Percentiles rank a stretch among this genome's conserved stretches.
These are phyloP conservation scores for Diaporthe sp. DNA, from an alignment of 2,329 filamentous ascomycete genomes.

Conservation along the genomic window DNA sequence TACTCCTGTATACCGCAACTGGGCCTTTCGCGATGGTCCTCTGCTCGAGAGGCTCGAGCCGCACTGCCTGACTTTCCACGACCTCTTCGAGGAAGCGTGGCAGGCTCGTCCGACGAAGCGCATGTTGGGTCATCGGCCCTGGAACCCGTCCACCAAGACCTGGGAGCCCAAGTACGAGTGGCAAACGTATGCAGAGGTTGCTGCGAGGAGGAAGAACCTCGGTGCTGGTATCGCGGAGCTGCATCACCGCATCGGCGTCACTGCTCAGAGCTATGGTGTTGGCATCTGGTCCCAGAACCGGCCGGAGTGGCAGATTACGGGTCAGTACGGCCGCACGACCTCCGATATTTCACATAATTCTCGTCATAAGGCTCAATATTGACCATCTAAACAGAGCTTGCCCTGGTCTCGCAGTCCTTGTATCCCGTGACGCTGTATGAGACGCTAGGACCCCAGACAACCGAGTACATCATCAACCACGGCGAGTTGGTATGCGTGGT, in stretches of 20 bases:
- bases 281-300: slow-evolving; percentile 91
- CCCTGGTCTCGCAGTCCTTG: slow-evolving; percentile 86
- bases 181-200: slow-evolving; percentile 85
- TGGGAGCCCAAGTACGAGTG: slow-evolving; percentile 84
- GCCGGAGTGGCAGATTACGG: slow-evolving; percentile 88
- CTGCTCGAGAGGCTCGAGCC: slow-evolving; percentile 81
- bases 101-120: slow-evolving; percentile 73
- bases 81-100: slow-evolving; percentile 80
- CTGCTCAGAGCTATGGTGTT: slow-evolving; percentile 76
- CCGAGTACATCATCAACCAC: slow-evolving; percentile 97
- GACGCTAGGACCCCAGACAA: slow-evolving; percentile 90
- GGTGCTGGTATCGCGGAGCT: slow-evolving; percentile 88
- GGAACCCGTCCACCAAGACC: slow-evolving; percentile 78
- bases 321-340: slow-evolving; percentile 53
- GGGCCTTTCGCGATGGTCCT: slow-evolving; percentile 78
- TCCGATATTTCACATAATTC: background rate
- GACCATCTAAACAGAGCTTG: slow-evolving; percentile 73
- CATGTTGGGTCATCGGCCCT: slow-evolving; percentile 85
- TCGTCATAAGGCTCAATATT: background rate
- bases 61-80: slow-evolving; percentile 78
- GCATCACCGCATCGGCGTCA: slow-evolving; percentile 78
- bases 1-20: slow-evolving; percentile 85
- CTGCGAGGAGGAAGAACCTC: slow-evolving; percentile 83
- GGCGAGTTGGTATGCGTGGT: slow-evolving; percentile 80
- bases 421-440: slow-evolving; percentile 96